Evolutionary conservation across 2,329 filamentous ascomycete species (phyloP), one percentile per base, ranked within the genome.

Genomic region (Arthroderma sp.): DNA sequence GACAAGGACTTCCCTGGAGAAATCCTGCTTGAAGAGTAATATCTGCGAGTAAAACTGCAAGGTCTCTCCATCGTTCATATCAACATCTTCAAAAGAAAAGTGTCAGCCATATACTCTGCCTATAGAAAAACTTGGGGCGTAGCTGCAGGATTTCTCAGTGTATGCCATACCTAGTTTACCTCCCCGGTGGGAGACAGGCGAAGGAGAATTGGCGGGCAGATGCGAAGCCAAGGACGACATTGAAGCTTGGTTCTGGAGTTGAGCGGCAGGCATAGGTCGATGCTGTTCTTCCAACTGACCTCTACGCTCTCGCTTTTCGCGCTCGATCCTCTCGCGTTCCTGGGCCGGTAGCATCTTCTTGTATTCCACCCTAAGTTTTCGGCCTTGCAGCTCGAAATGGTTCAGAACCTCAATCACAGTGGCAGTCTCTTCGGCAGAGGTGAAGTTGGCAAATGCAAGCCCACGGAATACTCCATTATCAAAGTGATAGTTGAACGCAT

Each of bases 401-500:
- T 98, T 98, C 74, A 98, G 83, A 43, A 82, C 76, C 47, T 94
- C 83, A 50, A 98, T 98, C 41, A 96, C 91, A 41, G 82, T 75
- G 8, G 85, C 83, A 0, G 91, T 98, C 64, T 98, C 91, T 52
- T 95, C 85, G 1, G 91, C 80, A 10, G 86, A 94, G 32, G 91
- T 94, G 64, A 96, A 98, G 67, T 98, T 98, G 60, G 91, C 91
- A 68, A 98, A 98, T 2, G 91, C 91, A 42, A 98, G 72, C 5
- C 91, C 91, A 47, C 91, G 76, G 70, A 98, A 98, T 29, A 98
- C 88, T 29, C 91, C 91, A 57, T 94, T 93, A 62, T 98, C 91
- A 60, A 98, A 98, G 65, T 98, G 91, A 59, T 98, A 96, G 71
- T 98, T 98, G 73, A 98, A 98, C 8, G 91, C 91, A 60, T 98